Percentiles rank a stretch among this genome's conserved stretches.
Conservation (phyloP, 768 basidiomycete species). For the Lactarius sanguifluus region DNA sequence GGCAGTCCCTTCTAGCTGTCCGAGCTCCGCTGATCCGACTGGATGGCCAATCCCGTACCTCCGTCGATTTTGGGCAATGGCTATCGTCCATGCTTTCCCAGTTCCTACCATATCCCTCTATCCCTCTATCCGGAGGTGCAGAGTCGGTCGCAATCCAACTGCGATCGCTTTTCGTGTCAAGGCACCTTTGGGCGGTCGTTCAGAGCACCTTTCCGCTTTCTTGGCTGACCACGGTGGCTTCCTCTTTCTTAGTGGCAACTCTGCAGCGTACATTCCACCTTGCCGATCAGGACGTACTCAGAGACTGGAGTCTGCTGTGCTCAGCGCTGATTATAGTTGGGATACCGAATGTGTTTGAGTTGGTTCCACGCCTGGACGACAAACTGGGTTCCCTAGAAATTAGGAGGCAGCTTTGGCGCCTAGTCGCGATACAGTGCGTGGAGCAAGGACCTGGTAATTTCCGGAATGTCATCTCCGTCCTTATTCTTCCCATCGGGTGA, state of each 20-base stretch:
- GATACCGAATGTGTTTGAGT: slow-evolving; percentile 15
- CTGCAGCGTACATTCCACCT: slow-evolving; percentile 17
- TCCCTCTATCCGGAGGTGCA: slow-evolving; percentile 14
- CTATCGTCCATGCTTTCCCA: slow-evolving; percentile 9
- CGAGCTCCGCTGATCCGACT: neutral
- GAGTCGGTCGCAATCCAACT: slow-evolving; percentile 11
- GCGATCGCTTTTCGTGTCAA: slow-evolving; percentile 13
- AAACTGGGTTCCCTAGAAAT: slow-evolving; percentile 8
- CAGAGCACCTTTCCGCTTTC: slow-evolving; percentile 10
- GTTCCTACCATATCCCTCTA: slow-evolving; percentile 7
- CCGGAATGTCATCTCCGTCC: neutral
- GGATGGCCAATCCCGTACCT: neutral
- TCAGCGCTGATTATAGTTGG: slow-evolving; percentile 17
- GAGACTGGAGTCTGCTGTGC: slow-evolving; percentile 19
- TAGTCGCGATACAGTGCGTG: slow-evolving; percentile 3
- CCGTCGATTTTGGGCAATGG: neutral
- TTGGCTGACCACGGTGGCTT: slow-evolving; percentile 8
- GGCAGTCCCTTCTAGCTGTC: slow-evolving; percentile 17
- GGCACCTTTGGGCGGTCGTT: slow-evolving; percentile 17
- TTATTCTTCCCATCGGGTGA: slow-evolving; percentile 18
- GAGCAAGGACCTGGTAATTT: neutral
- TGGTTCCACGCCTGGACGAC: slow-evolving; percentile 12
- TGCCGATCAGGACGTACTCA: slow-evolving; percentile 11
- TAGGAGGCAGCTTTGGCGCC: slow-evolving; percentile 22
- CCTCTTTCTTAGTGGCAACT: slow-evolving; percentile 16